Base-by-base conservation (phyloP, 805 yeast genomes). In the Candida odintsovae region DNA sequence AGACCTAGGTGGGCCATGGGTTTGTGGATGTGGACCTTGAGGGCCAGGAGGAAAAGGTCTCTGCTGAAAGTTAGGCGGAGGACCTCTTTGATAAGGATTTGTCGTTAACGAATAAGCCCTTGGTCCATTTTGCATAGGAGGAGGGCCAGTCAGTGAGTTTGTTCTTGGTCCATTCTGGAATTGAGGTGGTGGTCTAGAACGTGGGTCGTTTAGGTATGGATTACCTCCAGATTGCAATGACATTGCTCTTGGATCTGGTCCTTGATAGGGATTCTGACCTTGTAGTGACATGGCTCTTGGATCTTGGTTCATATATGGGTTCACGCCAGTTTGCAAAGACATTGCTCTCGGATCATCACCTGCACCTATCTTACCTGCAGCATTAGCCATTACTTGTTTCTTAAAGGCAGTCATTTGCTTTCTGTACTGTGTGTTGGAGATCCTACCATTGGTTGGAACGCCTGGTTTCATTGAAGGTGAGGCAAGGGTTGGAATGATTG, bases 401-500 rank as follows among this genome's bases (percentile, higher is more conserved):
- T 80, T 83, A 59, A 80, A 82, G 5, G 78, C 80, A 41, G 82
- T 80, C 74, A 81, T 72, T 53, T 76, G 82, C 54, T 84, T 85
- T 54, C 95, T 70, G 60, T 86, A 86, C 51, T 82, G 82, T 7
- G 78, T 69, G 53, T 77, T 82, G 44, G 73, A 73, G 53, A 70
- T 58, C 41, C 65, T 68, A 21, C 51, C 45, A 28, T 50, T 42
- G 16, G 15, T 2, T 16, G 26, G 38, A n/a, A 3, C 31, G n/a
- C 22, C 31, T 2, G 60, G 62, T 41, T 48, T 44, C 4, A 47
- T 19, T 23, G 63, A 53, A 4, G 56, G 59, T 0, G 75, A 64
- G 6, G 77, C 69, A 4, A 86, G 45, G 0, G 89, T 84, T 7
- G 95, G 95, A 36, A 86, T 85, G 51, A 83, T 79, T 9, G 94